Conservation (phyloP, 345 rosid species). For the Citrus hindsii region DNA sequence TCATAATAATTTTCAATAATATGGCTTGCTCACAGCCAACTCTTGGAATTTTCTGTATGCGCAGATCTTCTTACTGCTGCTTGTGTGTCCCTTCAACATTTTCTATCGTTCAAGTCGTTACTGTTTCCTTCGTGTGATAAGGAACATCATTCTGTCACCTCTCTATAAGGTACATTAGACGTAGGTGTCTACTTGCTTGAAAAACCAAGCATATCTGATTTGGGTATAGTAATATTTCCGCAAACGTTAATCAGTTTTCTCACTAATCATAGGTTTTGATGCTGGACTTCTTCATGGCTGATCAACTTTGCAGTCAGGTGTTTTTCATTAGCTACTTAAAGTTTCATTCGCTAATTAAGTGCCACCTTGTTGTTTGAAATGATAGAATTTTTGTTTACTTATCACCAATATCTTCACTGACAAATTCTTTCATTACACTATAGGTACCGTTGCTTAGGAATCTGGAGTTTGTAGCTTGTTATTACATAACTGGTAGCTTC, state of each 20-base stretch:
- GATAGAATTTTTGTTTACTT: background rate
- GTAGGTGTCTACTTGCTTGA: background rate
- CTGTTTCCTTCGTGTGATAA: slow-evolving; percentile 57
- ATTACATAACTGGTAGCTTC: slow-evolving; percentile 91
- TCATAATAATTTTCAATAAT: background rate
- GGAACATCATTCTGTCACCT: slow-evolving; percentile 84
- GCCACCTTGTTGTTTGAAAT: background rate
- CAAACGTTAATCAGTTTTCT: background rate
- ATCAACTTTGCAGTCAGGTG: slow-evolving; percentile 98
- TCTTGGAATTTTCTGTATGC: background rate
- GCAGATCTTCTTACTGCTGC: slow-evolving; percentile 57
- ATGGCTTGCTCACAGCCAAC: background rate
- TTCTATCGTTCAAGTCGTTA: slow-evolving; percentile 76
- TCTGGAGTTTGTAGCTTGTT: slow-evolving; percentile 85
- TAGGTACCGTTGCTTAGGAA: slow-evolving; percentile 84
- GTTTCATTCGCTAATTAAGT: background rate
- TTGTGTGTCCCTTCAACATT: slow-evolving; percentile 77
- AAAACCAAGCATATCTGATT: background rate
- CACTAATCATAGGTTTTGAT: slow-evolving; percentile 59
- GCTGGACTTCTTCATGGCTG: slow-evolving; percentile 99
- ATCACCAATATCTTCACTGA: slow-evolving; percentile 3
- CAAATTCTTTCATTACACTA: background rate
- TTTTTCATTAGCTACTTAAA: background rate
- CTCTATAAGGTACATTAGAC: slow-evolving; percentile 64
- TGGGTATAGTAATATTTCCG: background rate